Conservation (phyloP, 352 stramenopile genomes). For the Phytophthora niederhauseri region DNA sequence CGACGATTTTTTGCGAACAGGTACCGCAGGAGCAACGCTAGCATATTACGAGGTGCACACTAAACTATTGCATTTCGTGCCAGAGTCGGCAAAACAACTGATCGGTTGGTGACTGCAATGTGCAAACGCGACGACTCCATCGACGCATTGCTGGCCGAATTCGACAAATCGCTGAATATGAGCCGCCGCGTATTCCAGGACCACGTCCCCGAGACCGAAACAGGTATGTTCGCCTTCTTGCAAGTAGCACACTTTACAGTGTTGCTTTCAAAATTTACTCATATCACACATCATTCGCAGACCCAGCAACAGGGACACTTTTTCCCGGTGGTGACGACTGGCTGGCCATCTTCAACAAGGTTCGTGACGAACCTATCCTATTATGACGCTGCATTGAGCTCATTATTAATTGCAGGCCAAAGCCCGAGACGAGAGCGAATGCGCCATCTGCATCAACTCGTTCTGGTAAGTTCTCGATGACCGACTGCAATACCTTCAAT, state of each 20-base stretch:
- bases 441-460: conserved; percentile 82
- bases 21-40: conserved; percentile 20
- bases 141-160: conserved; percentile 77
- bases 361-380: conserved; percentile 10
- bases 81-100: conserved; percentile 65
- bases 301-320: neutral
- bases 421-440: conserved; percentile 62
- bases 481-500: neutral
- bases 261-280: neutral
- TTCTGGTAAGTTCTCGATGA: conserved; percentile 48
- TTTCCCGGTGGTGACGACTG: conserved; percentile 40
- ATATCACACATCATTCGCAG: conserved; percentile 1
- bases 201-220: conserved; percentile 42
- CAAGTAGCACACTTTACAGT: neutral
- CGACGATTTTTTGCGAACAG: conserved; percentile 72
- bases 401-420: conserved; percentile 47
- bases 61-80: neutral
- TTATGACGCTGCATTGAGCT: neutral
- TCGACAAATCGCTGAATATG: conserved; percentile 69
- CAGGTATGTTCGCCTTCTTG: conserved; percentile 15
- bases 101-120: conserved; percentile 67
- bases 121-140: conserved; percentile 76
- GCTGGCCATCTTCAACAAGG: conserved; percentile 48
- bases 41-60: neutral
- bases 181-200: conserved; percentile 72